Conservation (phyloP, 352 stramenopile species). For the Labyrinthula sp. region DNA sequence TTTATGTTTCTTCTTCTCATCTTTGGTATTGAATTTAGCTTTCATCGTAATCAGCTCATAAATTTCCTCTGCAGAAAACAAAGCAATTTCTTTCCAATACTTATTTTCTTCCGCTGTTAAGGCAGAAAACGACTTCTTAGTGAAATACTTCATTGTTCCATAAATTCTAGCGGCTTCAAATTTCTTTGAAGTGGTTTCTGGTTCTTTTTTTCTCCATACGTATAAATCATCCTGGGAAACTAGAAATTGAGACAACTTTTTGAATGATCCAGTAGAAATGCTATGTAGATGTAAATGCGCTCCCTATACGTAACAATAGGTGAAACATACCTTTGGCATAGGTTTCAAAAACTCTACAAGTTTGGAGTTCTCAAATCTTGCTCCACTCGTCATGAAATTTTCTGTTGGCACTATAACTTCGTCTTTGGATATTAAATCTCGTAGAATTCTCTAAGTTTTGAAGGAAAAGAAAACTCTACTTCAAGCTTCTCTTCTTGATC, state of each 20-base stretch:
- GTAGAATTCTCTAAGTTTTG: too few species aligned
- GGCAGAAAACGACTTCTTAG: too few species aligned
- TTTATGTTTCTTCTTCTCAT: slow-evolving; percentile 7
- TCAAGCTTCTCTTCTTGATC: too few species aligned
- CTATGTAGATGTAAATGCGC: slow-evolving; percentile 24
- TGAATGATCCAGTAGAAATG: slow-evolving; percentile 24
- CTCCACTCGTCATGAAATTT: slow-evolving; percentile 7
- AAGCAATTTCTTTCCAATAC: slow-evolving; percentile 1
- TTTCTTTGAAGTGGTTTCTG: slow-evolving; percentile 1
- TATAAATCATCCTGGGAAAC: slow-evolving; percentile 2
- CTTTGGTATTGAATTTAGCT: too few species aligned
- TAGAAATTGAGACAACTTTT: slow-evolving; percentile 9
- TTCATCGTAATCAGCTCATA: slow-evolving; percentile 1
- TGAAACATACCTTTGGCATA: slow-evolving; percentile 30
- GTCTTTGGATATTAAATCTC: slow-evolving; percentile 14
- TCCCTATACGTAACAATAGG: too few species aligned
- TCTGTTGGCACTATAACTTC: slow-evolving; percentile 11
- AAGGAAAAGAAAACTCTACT: too few species aligned
- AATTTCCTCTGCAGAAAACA: slow-evolving; percentile 1
- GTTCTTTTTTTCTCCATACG: slow-evolving; percentile 3
- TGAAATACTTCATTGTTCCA: slow-evolving; percentile 16
- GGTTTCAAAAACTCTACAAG: slow-evolving; percentile 11
- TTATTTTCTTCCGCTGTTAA: slow-evolving; percentile 2
- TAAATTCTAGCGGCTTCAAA: slow-evolving; percentile 20
- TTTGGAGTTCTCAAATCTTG: slow-evolving; percentile 1